A percentile compares a stretch with the other conserved stretches of the same genome.
Conservation (phyloP, 164 flowering plant genomes). For the Nymphaea thermarum region DNA sequence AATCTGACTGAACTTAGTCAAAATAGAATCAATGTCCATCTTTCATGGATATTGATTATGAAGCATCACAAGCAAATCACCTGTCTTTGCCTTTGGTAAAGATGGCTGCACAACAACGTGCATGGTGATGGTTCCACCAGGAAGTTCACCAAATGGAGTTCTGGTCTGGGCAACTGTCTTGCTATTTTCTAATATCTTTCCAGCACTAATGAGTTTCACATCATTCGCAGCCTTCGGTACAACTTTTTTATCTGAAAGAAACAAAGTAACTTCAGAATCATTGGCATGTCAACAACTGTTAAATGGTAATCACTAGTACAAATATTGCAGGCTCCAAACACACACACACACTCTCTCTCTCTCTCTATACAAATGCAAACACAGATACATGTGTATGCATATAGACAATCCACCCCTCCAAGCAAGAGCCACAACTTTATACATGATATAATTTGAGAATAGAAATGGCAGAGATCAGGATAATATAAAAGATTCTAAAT, state of each 20-base stretch:
- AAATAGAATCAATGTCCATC: background rate
- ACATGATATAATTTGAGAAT: too few species aligned
- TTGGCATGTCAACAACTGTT: too few species aligned
- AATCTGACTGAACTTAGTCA: background rate
- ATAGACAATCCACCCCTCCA: too few species aligned
- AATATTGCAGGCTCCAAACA: too few species aligned
- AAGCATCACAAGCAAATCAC: conserved; percentile 1
- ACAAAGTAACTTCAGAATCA: background rate
- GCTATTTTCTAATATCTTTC: conserved; percentile 36
- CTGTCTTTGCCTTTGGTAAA: conserved; percentile 21
- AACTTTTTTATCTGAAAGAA: conserved; percentile 21
- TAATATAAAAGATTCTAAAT: too few species aligned
- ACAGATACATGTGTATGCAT: too few species aligned
- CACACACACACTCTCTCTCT: too few species aligned
- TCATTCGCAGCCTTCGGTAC: conserved; percentile 29
- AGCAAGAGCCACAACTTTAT: too few species aligned
- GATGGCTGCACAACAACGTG: conserved; percentile 44
- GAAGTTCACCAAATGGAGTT: conserved; percentile 30
- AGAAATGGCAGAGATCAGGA: too few species aligned
- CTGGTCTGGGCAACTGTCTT: conserved; percentile 31
- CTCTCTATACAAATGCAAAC: too few species aligned
- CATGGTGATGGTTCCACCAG: conserved; percentile 33
- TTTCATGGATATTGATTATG: background rate
- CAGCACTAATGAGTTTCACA: conserved; percentile 33
- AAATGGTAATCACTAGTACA: too few species aligned